Evolutionary conservation across 495 filamentous ascomycete species (phyloP).

Genomic region (Penicillium coprophilum): DNA sequence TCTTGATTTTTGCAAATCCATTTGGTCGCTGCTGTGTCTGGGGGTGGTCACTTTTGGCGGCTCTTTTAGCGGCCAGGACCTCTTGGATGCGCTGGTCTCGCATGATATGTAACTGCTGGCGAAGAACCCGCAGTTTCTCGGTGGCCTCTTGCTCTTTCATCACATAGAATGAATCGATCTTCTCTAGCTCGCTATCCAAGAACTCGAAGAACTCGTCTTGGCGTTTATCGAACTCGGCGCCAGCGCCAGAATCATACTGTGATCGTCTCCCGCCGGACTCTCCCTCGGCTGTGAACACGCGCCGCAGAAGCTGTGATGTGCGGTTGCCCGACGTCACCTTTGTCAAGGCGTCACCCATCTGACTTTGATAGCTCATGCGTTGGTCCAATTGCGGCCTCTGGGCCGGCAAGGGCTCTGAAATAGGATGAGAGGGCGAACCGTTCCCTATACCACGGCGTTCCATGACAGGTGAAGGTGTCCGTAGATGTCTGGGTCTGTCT

Average conservation of each 20-base stretch:
- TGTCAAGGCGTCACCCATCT: constrained; percentile 13
- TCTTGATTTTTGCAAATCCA: constrained; percentile 27
- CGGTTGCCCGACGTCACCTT: constrained; percentile 23
- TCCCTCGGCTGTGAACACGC: constrained; percentile 38
- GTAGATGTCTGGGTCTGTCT: constrained; percentile 10
- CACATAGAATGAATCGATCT: constrained; percentile 83
- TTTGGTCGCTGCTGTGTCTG: constrained; percentile 20
- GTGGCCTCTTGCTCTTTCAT: constrained; percentile 78
- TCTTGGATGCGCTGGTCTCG: constrained; percentile 73
- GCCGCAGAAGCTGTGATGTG: constrained; percentile 37
- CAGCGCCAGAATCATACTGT: constrained; percentile 38
- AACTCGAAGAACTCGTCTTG: constrained; percentile 78
- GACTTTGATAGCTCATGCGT: constrained; percentile 17
- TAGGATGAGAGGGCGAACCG: constrained; percentile 10
- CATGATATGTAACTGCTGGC: constrained; percentile 86
- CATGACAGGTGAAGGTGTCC: constrained; percentile 33
- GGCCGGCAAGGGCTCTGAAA: constrained; percentile 9
- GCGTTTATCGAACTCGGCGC: constrained; percentile 54
- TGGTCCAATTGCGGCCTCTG: constrained; percentile 14
- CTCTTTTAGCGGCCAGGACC: constrained; percentile 41
- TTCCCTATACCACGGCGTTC: constrained; percentile 21
- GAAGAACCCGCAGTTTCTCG: constrained; percentile 63
- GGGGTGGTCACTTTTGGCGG: not conserved
- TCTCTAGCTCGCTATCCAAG: constrained; percentile 74
- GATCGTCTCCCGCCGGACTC: constrained; percentile 31